Evolutionary conservation across 345 rosid genomes (phyloP).

Genomic region (Lenwebbia sp.): DNA sequence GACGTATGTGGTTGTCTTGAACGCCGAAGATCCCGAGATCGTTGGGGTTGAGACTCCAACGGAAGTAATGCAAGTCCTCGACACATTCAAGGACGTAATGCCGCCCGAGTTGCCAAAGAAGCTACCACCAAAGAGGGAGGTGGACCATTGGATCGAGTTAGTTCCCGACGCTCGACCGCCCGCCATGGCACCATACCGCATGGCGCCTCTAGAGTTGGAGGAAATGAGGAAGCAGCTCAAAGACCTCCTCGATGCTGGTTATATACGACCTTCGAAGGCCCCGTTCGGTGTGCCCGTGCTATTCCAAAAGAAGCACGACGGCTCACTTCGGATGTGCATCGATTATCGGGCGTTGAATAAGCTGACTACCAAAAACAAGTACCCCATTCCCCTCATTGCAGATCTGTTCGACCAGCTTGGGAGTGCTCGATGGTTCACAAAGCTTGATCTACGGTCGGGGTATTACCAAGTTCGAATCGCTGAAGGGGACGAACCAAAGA

Average conservation of each 20-base stretch:
- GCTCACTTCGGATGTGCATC: background rate
- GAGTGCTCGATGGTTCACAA: background rate
- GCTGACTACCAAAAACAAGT: background rate
- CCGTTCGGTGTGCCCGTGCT: background rate
- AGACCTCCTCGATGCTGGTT: background rate
- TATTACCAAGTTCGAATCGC: background rate
- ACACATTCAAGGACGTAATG: no score
- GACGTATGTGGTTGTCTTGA: no score
- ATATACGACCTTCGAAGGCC: background rate
- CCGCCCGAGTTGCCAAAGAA: no score
- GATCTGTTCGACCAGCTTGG: background rate
- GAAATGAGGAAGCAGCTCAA: background rate
- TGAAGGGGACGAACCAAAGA: no score
- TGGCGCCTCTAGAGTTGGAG: background rate
- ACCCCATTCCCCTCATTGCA: background rate
- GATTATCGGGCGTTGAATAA: slow-evolving; percentile 1
- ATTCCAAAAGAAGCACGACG: background rate
- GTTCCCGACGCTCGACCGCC: no score
- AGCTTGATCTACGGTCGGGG: background rate
- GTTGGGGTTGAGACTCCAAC: no score
- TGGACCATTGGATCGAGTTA: no score
- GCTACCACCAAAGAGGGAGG: no score
- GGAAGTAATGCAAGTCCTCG: no score
- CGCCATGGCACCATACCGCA: background rate
- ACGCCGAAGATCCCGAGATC: no score